phyloP scores from a whole-genome alignment of 1,139 yeast species.

The Debaryomycetaceae sp. region DNA sequence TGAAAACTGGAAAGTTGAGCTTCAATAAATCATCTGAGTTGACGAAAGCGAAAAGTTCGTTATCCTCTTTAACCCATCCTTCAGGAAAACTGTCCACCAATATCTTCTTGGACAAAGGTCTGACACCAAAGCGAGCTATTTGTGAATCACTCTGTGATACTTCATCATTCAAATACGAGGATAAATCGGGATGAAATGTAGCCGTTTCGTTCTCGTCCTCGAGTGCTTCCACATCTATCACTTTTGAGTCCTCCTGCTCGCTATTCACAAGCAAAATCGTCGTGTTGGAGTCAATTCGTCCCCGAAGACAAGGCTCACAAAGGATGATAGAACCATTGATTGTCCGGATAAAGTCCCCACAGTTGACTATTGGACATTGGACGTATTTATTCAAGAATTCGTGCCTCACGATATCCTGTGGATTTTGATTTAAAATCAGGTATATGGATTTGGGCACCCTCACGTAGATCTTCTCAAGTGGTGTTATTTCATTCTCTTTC shows the following conservation, averaged over 20 bases:
- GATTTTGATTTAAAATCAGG: slow-evolving; percentile 26
- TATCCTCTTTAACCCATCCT: slow-evolving; percentile 37
- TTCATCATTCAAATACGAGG: slow-evolving; percentile 33
- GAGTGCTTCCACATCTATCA: slow-evolving; percentile 8
- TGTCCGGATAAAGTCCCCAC: slow-evolving; percentile 33
- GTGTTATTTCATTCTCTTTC: slow-evolving; percentile 22
- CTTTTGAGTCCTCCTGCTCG: slow-evolving; percentile 5
- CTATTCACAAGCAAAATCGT: slow-evolving; percentile 46
- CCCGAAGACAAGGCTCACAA: slow-evolving; percentile 76
- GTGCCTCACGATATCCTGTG: slow-evolving; percentile 23
- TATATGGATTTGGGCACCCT: slow-evolving; percentile 47
- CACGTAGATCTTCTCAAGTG: slow-evolving; percentile 31
- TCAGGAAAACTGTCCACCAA: slow-evolving; percentile 21
- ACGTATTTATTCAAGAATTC: slow-evolving; percentile 26
- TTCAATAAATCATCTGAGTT: slow-evolving; percentile 50
- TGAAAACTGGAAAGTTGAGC: slow-evolving; percentile 55
- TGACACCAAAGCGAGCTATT: slow-evolving; percentile 19
- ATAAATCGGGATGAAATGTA: slow-evolving; percentile 26
- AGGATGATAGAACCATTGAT: slow-evolving; percentile 51
- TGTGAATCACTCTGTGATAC: slow-evolving; percentile 15
- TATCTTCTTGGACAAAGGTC: slow-evolving; percentile 30
- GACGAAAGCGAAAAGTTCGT: slow-evolving; percentile 50
- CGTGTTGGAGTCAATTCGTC: slow-evolving; percentile 43
- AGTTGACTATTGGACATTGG: slow-evolving; percentile 26
- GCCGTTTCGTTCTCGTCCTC: slow-evolving; percentile 6